Evolutionary conservation across 2,329 filamentous ascomycete genomes (phyloP).

Genomic region (Fusarium sp.): DNA sequence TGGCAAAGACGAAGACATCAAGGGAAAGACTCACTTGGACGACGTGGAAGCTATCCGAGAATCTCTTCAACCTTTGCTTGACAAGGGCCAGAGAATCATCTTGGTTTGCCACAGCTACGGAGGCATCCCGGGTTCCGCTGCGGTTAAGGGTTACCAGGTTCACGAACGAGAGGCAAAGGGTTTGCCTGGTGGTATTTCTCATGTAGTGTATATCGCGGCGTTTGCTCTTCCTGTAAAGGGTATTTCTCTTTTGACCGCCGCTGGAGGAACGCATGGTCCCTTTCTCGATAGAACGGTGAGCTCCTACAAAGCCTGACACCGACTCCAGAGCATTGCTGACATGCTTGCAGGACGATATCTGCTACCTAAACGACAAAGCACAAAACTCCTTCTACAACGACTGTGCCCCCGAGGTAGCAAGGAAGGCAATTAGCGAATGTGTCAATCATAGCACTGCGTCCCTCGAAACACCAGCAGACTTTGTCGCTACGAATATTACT

Average conservation of each 20-base stretch:
- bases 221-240: constrained; percentile 38
- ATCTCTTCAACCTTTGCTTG: not conserved
- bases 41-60: constrained; percentile 2
- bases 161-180: constrained; percentile 43
- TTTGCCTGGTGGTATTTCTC: constrained; percentile 45
- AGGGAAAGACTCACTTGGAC: constrained; percentile 10
- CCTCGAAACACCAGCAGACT: constrained; percentile 23
- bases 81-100: constrained; percentile 13
- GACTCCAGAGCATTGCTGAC: rapidly evolving
- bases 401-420: not conserved
- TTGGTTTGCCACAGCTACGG: constrained; percentile 45
- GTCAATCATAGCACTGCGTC: constrained; percentile 34
- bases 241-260: not conserved
- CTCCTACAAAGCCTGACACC: rapidly evolving
- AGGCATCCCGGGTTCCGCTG: constrained; percentile 46
- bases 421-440: not conserved
- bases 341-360: not conserved
- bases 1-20: not conserved
- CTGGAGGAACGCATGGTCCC: not conserved
- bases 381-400: constrained; percentile 18
- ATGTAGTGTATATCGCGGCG: constrained; percentile 45
- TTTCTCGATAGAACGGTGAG: constrained; percentile 19
- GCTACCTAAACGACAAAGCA: constrained; percentile 11
- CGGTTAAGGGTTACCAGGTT: constrained; percentile 43
- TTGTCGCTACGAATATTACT: constrained; percentile 39